Percentiles rank a stretch among this genome's conserved stretches.
Conservation (phyloP, 2,329 filamentous ascomycete genomes). For the Bipolaris victoriae region DNA sequence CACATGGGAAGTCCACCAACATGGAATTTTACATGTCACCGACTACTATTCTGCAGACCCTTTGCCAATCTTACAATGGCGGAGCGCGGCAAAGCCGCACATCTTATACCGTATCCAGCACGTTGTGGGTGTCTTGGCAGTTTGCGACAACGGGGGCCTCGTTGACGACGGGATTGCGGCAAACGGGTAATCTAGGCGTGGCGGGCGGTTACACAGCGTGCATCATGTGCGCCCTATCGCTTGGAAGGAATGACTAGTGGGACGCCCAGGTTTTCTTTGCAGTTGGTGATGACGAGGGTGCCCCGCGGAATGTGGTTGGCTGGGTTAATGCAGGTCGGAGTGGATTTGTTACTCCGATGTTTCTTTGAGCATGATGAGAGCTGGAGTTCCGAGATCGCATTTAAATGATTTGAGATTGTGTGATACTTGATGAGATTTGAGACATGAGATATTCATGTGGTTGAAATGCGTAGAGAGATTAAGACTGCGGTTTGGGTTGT, state of each 20-base stretch:
- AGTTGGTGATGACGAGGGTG: background rate
- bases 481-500: background rate
- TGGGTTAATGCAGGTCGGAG: background rate
- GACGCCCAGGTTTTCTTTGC: background rate
- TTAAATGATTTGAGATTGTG: too few relatives aligned
- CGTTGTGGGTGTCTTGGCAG: conserved; percentile 6
- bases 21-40: background rate
- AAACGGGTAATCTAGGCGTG: too few relatives aligned
- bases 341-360: background rate
- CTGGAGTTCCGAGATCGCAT: background rate
- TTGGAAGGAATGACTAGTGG: background rate
- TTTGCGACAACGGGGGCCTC: conserved; percentile 1
- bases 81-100: background rate
- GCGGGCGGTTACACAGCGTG: too few relatives aligned
- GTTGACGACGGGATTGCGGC: background rate
- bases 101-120: conserved; percentile 1
- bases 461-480: background rate
- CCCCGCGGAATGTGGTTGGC: background rate
- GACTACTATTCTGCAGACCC: background rate
- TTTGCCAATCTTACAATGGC: background rate
- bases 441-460: background rate
- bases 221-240: conserved; percentile 7
- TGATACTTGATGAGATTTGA: background rate
- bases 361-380: too few relatives aligned
- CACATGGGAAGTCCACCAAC: too few relatives aligned